Evolutionary conservation across 78 protist species (phyloP).

Genomic region (slime mould (Dictyostelium discoideum)): DNA sequence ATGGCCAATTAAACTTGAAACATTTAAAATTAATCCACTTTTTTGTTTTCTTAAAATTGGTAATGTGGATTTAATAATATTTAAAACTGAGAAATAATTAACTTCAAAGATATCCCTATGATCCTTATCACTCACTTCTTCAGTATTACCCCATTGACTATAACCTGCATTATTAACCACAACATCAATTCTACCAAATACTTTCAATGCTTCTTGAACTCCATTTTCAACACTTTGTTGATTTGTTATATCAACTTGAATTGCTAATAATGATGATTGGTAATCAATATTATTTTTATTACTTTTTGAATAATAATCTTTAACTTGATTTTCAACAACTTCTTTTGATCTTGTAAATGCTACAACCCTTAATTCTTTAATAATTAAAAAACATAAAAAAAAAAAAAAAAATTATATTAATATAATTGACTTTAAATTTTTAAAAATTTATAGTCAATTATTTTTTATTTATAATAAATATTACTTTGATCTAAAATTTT

Average conservation of each 20-base stretch:
- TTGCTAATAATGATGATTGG: not conserved
- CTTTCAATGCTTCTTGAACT: not conserved
- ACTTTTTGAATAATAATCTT: not conserved
- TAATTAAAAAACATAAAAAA: no score
- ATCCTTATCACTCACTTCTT: not conserved
- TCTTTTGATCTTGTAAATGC: slow-evolving; percentile 14
- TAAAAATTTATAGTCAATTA: no score
- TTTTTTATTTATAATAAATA: no score
- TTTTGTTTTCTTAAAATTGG: not conserved
- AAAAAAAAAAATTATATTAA: no score
- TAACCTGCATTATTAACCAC: not conserved
- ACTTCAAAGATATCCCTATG: not conserved
- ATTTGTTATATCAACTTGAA: not conserved
- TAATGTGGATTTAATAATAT: not conserved
- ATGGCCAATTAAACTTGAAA: not conserved
- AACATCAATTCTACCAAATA: not conserved
- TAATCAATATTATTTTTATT: not conserved
- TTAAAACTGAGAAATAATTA: slow-evolving; percentile 1
- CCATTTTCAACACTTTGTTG: not conserved
- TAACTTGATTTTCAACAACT: not conserved
- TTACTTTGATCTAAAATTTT: not conserved
- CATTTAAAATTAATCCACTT: not conserved
- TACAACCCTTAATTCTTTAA: not conserved
- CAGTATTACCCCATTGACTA: not conserved
- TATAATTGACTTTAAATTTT: no score